Evolutionary conservation across 257 asterid genomes (phyloP).

Genomic region (Ehretia macrophylla): DNA sequence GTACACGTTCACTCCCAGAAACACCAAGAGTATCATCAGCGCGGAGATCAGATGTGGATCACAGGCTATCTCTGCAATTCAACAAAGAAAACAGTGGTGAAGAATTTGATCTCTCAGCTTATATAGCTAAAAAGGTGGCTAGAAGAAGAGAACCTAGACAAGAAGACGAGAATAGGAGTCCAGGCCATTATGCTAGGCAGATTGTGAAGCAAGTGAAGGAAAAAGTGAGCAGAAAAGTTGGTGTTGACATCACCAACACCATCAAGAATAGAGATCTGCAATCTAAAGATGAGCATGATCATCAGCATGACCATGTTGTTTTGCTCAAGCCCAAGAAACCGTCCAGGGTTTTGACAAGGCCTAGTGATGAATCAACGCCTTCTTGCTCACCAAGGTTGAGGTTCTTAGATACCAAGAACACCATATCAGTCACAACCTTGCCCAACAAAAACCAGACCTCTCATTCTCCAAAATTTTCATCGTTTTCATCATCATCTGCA

Average conservation of each 20-base stretch:
- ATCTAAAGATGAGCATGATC: slow-evolving; percentile 43
- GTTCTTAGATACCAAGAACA: slow-evolving; percentile 33
- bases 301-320: slow-evolving; percentile 44
- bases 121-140: slow-evolving; percentile 10
- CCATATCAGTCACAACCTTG: slow-evolving; percentile 13
- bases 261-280: slow-evolving; percentile 21
- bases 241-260: slow-evolving; percentile 59
- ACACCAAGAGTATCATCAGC: slow-evolving; percentile 63
- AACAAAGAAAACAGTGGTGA: slow-evolving; percentile 44
- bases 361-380: slow-evolving; percentile 22
- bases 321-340: slow-evolving; percentile 39
- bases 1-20: slow-evolving; percentile 66
- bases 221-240: slow-evolving; percentile 54
- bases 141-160: slow-evolving; percentile 18
- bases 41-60: slow-evolving; percentile 67
- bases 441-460: slow-evolving; percentile 23
- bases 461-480: slow-evolving; percentile 18
- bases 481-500: slow-evolving; percentile 10
- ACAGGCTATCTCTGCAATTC: slow-evolving; percentile 63
- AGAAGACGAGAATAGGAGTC: slow-evolving; percentile 33
- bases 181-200: slow-evolving; percentile 52
- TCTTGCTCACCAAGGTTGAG: slow-evolving; percentile 46
- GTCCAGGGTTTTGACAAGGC: slow-evolving; percentile 6
- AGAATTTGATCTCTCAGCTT: slow-evolving; percentile 20
- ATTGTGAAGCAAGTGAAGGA: slow-evolving; percentile 64